A percentile compares a stretch with the other conserved stretches of the same genome.
These are phyloP conservation scores for Cutaneotrichosporon cyanovorans DNA, from an alignment of 1,284 basidiomycete species.

Conservation along the genomic window DNA sequence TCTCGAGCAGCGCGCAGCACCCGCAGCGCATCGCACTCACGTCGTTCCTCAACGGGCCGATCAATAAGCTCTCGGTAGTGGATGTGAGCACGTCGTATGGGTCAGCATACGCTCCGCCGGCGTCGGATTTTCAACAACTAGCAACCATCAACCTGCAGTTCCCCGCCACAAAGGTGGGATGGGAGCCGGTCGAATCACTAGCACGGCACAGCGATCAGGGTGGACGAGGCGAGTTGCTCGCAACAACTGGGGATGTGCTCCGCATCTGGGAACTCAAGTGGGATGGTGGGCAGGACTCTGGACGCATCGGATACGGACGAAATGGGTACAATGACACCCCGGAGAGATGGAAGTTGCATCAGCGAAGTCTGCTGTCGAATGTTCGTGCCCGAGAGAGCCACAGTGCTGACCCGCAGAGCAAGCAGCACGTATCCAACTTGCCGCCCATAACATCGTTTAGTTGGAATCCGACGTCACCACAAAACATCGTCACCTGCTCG, in stretches of 20 bases:
- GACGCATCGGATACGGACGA: slow-evolving; percentile 50
- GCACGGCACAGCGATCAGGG: slow-evolving; percentile 23
- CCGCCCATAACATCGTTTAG: slow-evolving; percentile 91
- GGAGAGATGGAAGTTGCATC: slow-evolving; percentile 49
- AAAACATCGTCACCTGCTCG: slow-evolving; percentile 85
- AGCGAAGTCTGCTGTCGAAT: slow-evolving; percentile 58
- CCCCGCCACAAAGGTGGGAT: slow-evolving; percentile 45
- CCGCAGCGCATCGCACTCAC: slow-evolving; percentile 38
- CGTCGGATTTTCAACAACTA: slow-evolving; percentile 27
- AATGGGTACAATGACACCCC: slow-evolving; percentile 41
- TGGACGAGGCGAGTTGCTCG: slow-evolving; percentile 60
- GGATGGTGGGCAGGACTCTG: slow-evolving; percentile 33
- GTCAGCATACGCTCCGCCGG: slow-evolving; percentile 7
- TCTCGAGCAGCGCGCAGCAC: slow-evolving; percentile 37
- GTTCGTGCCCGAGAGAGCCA: slow-evolving; percentile 51
- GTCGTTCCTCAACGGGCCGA: slow-evolving; percentile 32
- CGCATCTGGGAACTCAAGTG: slow-evolving; percentile 73
- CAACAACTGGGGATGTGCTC: slow-evolving; percentile 82
- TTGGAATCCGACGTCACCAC: slow-evolving; percentile 85
- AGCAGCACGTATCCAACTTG: slow-evolving; percentile 58
- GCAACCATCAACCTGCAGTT: slow-evolving; percentile 30
- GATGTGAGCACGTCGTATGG: slow-evolving; percentile 17
- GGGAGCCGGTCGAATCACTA: slow-evolving; percentile 39
- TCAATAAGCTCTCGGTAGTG: slow-evolving; percentile 40
- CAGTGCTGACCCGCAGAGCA: slow-evolving; percentile 55